Percentiles rank a stretch among this genome's conserved stretches.
phyloP scores from a whole-genome alignment of 768 basidiomycete genomes.

The Saitozyma podzolica region DNA sequence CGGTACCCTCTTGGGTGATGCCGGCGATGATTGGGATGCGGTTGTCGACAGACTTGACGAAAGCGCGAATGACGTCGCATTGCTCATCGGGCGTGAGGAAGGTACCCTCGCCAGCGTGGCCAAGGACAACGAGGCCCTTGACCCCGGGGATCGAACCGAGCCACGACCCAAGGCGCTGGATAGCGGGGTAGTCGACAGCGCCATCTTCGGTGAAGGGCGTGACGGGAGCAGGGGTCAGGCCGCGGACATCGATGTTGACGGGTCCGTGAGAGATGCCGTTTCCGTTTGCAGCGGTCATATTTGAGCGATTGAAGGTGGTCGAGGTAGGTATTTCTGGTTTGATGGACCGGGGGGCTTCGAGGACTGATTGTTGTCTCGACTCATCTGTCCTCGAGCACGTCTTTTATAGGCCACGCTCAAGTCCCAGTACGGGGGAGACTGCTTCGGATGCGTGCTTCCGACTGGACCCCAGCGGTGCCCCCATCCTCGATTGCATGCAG shows the following conservation, averaged over 20 bases:
- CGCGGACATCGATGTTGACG: slow-evolving; percentile 18
- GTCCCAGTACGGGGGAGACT: no score
- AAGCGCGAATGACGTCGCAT: slow-evolving; percentile 15
- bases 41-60: slow-evolving; percentile 19
- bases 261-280: slow-evolving; percentile 2
- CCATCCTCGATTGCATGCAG: no score
- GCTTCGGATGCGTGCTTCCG: no score
- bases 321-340: no score
- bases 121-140: slow-evolving; percentile 20
- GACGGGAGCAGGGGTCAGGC: slow-evolving; percentile 24
- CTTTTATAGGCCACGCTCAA: no score
- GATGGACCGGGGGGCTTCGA: no score
- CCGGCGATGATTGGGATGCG: slow-evolving; percentile 24
- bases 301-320: no score
- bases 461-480: no score
- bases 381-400: no score
- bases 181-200: slow-evolving; percentile 19
- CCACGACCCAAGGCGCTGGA: slow-evolving; percentile 17
- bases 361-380: no score
- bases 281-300: no score
- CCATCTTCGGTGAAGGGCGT: slow-evolving; percentile 23
- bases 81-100: slow-evolving; percentile 20
- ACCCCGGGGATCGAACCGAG: slow-evolving; percentile 9
- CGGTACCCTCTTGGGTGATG: slow-evolving; percentile 20
- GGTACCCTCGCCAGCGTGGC: slow-evolving; percentile 25